Percentiles rank a stretch among this genome's conserved stretches.
Evolutionary conservation across 192 early-diverging fungal species (phyloP).

Genomic region (Entomortierella chlamydospora): DNA sequence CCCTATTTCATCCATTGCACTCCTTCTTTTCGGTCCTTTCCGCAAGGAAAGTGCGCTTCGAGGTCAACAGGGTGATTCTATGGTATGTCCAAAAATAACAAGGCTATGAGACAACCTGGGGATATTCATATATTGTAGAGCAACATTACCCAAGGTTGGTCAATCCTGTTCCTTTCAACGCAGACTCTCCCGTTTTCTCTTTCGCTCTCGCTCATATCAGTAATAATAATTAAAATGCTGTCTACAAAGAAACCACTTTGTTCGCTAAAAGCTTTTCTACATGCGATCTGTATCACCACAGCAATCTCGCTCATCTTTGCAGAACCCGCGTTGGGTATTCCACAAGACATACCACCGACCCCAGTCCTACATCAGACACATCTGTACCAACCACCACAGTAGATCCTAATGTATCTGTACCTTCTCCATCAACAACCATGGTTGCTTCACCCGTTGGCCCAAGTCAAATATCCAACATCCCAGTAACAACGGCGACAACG

Average conservation of each 20-base stretch:
- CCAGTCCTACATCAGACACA: background rate
- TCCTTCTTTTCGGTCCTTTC: too few species aligned
- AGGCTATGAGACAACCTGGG: too few species aligned
- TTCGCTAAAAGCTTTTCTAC: background rate
- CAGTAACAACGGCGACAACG: too few species aligned
- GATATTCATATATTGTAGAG: too few species aligned
- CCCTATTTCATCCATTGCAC: too few species aligned
- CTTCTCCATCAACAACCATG: background rate
- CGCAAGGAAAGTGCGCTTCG: too few species aligned
- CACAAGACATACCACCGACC: background rate
- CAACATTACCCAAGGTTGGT: too few species aligned
- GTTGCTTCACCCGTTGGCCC: too few species aligned
- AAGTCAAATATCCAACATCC: too few species aligned
- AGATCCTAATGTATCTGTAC: background rate
- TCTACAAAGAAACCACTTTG: background rate
- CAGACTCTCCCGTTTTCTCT: background rate
- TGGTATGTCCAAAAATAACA: too few species aligned
- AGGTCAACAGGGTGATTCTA: too few species aligned
- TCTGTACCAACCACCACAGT: background rate
- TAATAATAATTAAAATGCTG: background rate
- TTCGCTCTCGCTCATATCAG: background rate
- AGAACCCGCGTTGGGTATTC: background rate
- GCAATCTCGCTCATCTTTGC: background rate
- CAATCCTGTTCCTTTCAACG: too few species aligned
- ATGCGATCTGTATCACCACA: background rate